Base-by-base conservation (phyloP, 2,329 filamentous ascomycete species). In the Kalmusia sp. region DNA sequence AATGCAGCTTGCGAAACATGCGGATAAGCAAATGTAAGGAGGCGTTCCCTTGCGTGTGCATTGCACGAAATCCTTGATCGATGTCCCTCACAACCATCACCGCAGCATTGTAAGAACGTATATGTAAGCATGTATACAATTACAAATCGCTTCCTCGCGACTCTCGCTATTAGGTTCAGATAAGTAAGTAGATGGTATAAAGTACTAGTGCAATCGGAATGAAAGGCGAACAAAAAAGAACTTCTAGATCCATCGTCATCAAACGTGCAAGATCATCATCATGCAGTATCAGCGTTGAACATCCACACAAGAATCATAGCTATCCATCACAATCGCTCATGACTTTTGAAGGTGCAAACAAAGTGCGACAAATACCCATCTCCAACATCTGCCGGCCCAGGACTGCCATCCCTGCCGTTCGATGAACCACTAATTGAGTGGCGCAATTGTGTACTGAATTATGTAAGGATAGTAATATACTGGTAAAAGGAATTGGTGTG, bases 371-470 rank as follows among this genome's bases (percentile, higher is more conserved):
- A 41, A 28, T 41, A 14, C 24, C 24, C 37, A 24, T n/a, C 38
- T 41, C 38, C 21, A 9, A 19, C 33, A n/a, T 35, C n/a, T 19
- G n/a, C n/a, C n/a, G 6, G 14, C 17, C n/a, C 33, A 7, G 17
- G 15, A 35, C 33, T n/a, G 33, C 12, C 8, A 35, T 19, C 28
- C 28, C 6, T 25, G 44, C 30, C 22, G 38, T 22, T 15, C 9
- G 5, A 19, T 31, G 14, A 24, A 12, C 14, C 15, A n/a, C 28
- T 43, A 52, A 53, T 40, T 50, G 45, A 33, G 44, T 49, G 28
- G 41, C 47, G 50, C 47, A 55, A 54, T 3, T 25, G 33, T 46
- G 40, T 54, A 51, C 35, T 24, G 34, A 55, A 46, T 52, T 46
- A 48, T n/a, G 51, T 12, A 43, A 19, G 24, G 22, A 25, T 37